These are phyloP conservation scores for Pseudomassariella vexata DNA, from an alignment of 2,329 filamentous ascomycete genomes.

Conservation along the genomic window DNA sequence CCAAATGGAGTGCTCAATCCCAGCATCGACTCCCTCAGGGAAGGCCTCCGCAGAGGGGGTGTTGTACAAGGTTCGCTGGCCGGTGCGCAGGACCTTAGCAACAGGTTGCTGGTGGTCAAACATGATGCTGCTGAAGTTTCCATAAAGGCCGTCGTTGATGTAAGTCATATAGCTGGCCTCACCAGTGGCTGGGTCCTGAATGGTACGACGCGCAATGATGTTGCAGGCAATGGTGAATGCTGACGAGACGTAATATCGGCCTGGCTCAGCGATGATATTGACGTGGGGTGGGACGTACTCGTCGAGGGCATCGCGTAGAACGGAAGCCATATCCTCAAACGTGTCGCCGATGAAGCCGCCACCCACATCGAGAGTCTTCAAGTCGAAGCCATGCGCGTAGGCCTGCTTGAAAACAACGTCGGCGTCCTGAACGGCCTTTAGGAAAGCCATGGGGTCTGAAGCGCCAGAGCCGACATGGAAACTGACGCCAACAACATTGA, in stretches of 20 bases:
- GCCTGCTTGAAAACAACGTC: conserved; percentile 85
- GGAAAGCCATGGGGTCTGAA: conserved; percentile 85
- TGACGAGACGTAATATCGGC: conserved; percentile 88
- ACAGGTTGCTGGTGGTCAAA: conserved; percentile 94
- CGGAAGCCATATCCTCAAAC: conserved; percentile 84
- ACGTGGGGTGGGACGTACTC: conserved; percentile 78
- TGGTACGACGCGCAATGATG: conserved; percentile 88
- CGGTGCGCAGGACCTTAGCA: conserved; percentile 70
- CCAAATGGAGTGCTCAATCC: conserved; percentile 91
- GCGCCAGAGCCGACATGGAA: conserved; percentile 98
- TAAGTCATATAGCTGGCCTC: conserved; percentile 90
- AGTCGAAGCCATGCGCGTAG: conserved; percentile 64
- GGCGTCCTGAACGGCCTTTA: conserved; percentile 86
- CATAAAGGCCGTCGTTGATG: conserved; percentile 94
- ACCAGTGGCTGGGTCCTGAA: conserved; percentile 62
- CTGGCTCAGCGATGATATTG: conserved; percentile 90
- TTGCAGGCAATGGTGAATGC: conserved; percentile 95
- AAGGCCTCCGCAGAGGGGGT: conserved; percentile 42
- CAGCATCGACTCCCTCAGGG: conserved; percentile 32
- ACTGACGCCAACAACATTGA: conserved; percentile 92
- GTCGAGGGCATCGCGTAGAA: conserved; percentile 75
- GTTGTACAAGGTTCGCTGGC: conserved; percentile 54
- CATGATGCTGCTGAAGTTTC: conserved; percentile 98
- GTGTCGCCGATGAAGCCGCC: conserved; percentile 88
- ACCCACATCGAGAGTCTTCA: conserved; percentile 88